Evolutionary conservation across 306 rosid species (phyloP).

Genomic region (Medicago arabica): DNA sequence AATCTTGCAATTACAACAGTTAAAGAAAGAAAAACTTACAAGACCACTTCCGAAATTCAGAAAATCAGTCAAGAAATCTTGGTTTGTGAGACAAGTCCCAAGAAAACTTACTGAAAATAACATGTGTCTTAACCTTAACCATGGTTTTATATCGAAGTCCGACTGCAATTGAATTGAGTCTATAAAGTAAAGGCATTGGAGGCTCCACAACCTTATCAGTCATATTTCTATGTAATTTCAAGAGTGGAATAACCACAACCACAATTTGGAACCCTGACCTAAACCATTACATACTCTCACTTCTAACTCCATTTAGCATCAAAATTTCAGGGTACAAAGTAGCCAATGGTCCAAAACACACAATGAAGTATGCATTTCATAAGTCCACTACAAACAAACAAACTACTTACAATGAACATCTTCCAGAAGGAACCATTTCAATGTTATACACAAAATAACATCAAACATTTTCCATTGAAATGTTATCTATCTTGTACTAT

Average conservation of each 20-base stretch:
- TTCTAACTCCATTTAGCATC: slow-evolving; percentile 27
- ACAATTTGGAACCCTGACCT: too few relatives aligned
- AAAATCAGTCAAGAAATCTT: too few relatives aligned
- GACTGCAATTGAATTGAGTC: too few relatives aligned
- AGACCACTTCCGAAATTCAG: not conserved
- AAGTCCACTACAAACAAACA: slow-evolving; percentile 1
- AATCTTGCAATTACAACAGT: not conserved
- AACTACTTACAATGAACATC: slow-evolving; percentile 19
- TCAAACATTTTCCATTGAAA: slow-evolving; percentile 33
- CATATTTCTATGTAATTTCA: too few relatives aligned
- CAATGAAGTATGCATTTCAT: slow-evolving; percentile 4
- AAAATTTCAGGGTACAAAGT: slow-evolving; percentile 19
- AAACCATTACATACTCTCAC: slow-evolving; percentile 2
- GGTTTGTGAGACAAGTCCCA: too few relatives aligned
- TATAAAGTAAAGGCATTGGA: too few relatives aligned
- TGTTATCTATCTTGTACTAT: slow-evolving; percentile 28
- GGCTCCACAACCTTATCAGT: too few relatives aligned
- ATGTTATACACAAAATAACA: slow-evolving; percentile 10
- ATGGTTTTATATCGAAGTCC: too few relatives aligned
- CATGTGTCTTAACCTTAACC: too few relatives aligned
- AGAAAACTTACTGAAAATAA: too few relatives aligned
- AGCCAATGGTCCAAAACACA: slow-evolving; percentile 11
- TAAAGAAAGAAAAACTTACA: not conserved
- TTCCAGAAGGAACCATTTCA: slow-evolving; percentile 30
- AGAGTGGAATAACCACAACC: too few relatives aligned